Evolutionary conservation across 805 yeast genomes (phyloP).

Genomic region (Candida maris): DNA sequence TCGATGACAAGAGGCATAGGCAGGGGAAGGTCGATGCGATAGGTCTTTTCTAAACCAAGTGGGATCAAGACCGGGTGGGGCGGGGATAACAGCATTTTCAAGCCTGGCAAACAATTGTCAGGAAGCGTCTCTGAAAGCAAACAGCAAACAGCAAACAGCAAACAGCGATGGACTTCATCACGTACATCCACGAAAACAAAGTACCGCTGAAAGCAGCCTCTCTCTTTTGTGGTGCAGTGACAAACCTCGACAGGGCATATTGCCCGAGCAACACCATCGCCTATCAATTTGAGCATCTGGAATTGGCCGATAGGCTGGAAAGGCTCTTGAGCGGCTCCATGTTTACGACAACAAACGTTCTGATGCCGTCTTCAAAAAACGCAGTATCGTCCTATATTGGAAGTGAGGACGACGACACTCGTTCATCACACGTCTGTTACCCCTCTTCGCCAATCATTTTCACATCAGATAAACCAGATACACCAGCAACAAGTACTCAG

Average conservation of each 20-base stretch:
- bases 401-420: constrained; percentile 4
- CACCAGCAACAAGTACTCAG: background rate
- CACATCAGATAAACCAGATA: constrained; percentile 5
- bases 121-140: too few relatives aligned
- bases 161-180: constrained; percentile 13
- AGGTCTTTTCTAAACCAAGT: too few relatives aligned
- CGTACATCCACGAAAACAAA: constrained; percentile 6
- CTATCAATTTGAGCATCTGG: background rate
- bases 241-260: background rate
- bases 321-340: constrained; percentile 8
- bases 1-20: too few relatives aligned
- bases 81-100: too few relatives aligned
- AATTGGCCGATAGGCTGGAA: constrained; percentile 11
- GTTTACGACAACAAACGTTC: constrained; percentile 7
- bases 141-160: too few relatives aligned
- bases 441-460: constrained; percentile 6
- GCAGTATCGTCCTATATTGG: constrained; percentile 6
- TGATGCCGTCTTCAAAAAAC: constrained; percentile 9
- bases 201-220: constrained; percentile 5
- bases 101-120: too few relatives aligned
- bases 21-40: too few relatives aligned
- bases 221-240: constrained; percentile 7
- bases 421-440: background rate
- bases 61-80: too few relatives aligned
- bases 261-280: background rate